A percentile compares a stretch with the other conserved stretches of the same genome.
Conservation (phyloP, 257 asterid genomes). For the Perilla frutescens region DNA sequence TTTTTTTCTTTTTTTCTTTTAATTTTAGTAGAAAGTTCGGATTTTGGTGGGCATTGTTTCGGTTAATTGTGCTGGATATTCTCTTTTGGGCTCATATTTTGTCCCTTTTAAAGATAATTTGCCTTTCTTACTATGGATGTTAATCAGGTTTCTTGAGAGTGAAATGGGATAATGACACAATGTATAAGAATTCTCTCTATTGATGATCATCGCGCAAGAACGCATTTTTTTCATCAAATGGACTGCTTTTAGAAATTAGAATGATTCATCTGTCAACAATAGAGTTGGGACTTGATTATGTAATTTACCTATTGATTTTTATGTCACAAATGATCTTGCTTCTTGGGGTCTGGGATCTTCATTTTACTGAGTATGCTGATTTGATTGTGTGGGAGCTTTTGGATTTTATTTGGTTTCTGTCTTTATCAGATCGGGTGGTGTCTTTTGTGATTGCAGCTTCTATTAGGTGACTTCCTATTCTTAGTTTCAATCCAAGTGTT, state of each 20-base stretch:
- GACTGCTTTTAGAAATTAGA: not conserved
- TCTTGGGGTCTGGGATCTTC: slow-evolving; percentile 7
- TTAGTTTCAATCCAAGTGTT: slow-evolving; percentile 14
- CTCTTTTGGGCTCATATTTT: not conserved
- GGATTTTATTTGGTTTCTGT: slow-evolving; percentile 7
- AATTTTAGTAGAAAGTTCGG: not conserved
- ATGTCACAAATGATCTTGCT: slow-evolving; percentile 27
- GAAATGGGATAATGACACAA: slow-evolving; percentile 17
- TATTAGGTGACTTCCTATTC: not conserved
- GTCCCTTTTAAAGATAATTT: slow-evolving; percentile 6
- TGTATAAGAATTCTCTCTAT: not conserved
- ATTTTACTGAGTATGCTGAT: slow-evolving; percentile 1
- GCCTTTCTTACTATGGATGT: not conserved
- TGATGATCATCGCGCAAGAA: not conserved
- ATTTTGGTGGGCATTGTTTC: slow-evolving; percentile 19
- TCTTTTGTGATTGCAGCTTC: slow-evolving; percentile 2
- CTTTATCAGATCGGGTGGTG: not conserved
- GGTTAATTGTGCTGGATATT: not conserved
- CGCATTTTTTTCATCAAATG: slow-evolving; percentile 10
- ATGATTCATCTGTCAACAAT: not conserved
- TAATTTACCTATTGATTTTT: slow-evolving; percentile 1
- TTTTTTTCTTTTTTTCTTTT: not conserved
- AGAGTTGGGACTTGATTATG: slow-evolving; percentile 12
- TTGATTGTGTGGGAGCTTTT: slow-evolving; percentile 13
- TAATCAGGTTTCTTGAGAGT: slow-evolving; percentile 16